phyloP scores from a whole-genome alignment of 805 yeast species.

The Candida sonorensis region DNA sequence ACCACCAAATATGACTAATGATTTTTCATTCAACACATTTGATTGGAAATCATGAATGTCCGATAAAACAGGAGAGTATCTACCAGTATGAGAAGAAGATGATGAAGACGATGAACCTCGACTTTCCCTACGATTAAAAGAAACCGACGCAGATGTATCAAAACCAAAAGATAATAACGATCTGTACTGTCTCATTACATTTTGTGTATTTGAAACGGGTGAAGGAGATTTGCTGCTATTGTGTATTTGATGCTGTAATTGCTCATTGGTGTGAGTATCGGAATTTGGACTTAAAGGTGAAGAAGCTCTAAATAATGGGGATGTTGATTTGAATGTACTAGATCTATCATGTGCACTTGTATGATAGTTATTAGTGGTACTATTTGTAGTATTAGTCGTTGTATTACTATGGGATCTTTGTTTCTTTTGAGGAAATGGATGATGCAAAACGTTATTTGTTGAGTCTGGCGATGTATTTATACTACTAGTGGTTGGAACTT shows the following conservation, averaged over 20 bases:
- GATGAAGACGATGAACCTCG: slow-evolving; percentile 5
- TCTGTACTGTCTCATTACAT: slow-evolving; percentile 1
- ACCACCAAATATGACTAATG: slow-evolving; percentile 27
- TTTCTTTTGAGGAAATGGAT: too few species aligned
- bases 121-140: slow-evolving; percentile 2
- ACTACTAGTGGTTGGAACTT: slow-evolving; percentile 7
- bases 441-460: too few species aligned
- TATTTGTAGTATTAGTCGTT: too few species aligned
- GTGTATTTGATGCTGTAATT: too few species aligned
- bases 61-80: slow-evolving; percentile 9
- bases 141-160: neutral
- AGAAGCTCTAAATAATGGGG: too few species aligned
- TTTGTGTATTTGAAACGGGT: neutral
- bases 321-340: slow-evolving; percentile 1
- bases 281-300: too few species aligned
- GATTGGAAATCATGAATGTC: slow-evolving; percentile 3
- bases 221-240: too few species aligned
- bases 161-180: slow-evolving; percentile 1
- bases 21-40: slow-evolving; percentile 8
- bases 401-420: too few species aligned
- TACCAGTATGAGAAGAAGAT: slow-evolving; percentile 2
- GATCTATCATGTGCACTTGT: too few species aligned
- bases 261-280: too few species aligned
- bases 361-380: too few species aligned
- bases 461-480: too few species aligned